phyloP scores from a whole-genome alignment of 2,329 filamentous ascomycete genomes.

The Hypomyces rosellus region DNA sequence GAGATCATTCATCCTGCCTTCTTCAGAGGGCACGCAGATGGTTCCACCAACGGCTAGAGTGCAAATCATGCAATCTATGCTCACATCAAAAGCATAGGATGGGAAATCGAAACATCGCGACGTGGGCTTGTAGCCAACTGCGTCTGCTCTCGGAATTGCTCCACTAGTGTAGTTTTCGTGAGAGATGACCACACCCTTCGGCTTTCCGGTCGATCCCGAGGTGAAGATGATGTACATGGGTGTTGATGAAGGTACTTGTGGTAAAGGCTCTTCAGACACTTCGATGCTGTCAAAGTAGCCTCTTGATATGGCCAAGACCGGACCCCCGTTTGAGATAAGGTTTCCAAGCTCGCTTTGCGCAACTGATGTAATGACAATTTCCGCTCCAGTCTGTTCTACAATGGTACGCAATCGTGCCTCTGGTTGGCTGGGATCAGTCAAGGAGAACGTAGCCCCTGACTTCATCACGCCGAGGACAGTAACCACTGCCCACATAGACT shows the following conservation, averaged over 20 bases:
- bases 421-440: constrained; percentile 42
- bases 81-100: constrained; percentile 50
- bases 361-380: constrained; percentile 34
- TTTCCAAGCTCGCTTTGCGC: constrained; percentile 31
- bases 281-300: constrained; percentile 20
- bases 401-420: constrained; percentile 39
- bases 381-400: constrained; percentile 36
- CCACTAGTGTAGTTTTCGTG: constrained; percentile 43
- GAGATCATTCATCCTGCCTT: constrained; percentile 45
- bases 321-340: constrained; percentile 28
- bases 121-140: constrained; percentile 35
- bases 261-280: constrained; percentile 19
- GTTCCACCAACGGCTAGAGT: constrained; percentile 44
- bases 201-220: constrained; percentile 57
- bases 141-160: constrained; percentile 35
- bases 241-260: constrained; percentile 34
- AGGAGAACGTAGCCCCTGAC: constrained; percentile 40
- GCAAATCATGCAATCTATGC: constrained; percentile 49
- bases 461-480: constrained; percentile 43
- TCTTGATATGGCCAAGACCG: constrained; percentile 28
- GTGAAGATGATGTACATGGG: constrained; percentile 57
- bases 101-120: constrained; percentile 43
- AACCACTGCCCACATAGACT: constrained; percentile 40
- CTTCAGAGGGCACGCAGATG: constrained; percentile 49
- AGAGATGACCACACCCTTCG: constrained; percentile 54